Base-by-base conservation (phyloP, 176 grass and related monocot species). In the Rhynchospora breviuscula region DNA sequence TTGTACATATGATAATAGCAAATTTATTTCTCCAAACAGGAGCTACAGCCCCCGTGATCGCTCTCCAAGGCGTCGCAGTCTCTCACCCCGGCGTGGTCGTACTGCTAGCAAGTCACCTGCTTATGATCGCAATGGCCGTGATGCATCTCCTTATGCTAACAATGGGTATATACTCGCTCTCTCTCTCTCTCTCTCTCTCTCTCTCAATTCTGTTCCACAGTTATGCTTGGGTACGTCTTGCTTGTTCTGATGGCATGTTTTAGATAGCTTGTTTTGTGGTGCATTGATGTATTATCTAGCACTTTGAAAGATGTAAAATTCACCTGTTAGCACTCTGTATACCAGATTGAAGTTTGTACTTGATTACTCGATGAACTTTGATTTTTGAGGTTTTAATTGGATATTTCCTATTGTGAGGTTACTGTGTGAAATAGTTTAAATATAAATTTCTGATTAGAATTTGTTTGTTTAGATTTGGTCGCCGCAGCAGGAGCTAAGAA, bases 1-100 rank as follows among this genome's bases (percentile, higher is more conserved):
- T 57, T 78, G 13, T 13, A 57, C 56, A 22, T 83, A 59, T 87
- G 63, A 86, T 64, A 52, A 45, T 84, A 77, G 53, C 65, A 63
- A 63, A 81, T 51, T 86, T 83, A 46, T 17, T 44, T 86, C 68
- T 90, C 18, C 44, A 65, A 66, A 22, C 86, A 98, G 92, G 89
- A 98, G 96, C 45, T 91, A 90, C 57, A 98, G 95, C 80, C 95
- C 95, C 67, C 89, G 79, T 77, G 85, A 85, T 23, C 92, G 95
- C 64, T 98, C 95, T 87, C 95, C 92, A 67, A 91, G 87, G 86
- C 92, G 84, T 17, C 88, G 74, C 58, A 98, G 92, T 88, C 65
- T 86, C 22, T 93, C 92, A 3, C 95, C 95, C 26, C 84, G 70
- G 80, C 89, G 89, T 70, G 87, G 85, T 1, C 88, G 89, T 78